A percentile compares a stretch with the other conserved stretches of the same genome.
Conservation (phyloP, 257 asterid genomes). For the Nicotiana undulata region DNA sequence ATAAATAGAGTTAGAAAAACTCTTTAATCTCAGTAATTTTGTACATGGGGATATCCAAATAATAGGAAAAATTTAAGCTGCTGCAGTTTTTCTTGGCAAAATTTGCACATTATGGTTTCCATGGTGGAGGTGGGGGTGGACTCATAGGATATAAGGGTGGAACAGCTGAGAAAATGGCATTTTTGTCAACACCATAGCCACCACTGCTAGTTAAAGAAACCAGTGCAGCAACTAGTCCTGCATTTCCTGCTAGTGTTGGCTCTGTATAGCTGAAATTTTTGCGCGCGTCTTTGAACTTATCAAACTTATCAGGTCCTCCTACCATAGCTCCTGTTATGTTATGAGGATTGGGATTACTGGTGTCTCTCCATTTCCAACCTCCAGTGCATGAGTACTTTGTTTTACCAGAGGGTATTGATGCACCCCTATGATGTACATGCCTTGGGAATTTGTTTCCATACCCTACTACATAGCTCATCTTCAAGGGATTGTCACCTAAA, state of each 20-base stretch:
- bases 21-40: not conserved
- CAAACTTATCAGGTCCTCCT: constrained; percentile 80
- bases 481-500: constrained; percentile 62
- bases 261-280: constrained; percentile 63
- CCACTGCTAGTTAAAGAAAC: constrained; percentile 62
- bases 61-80: not conserved
- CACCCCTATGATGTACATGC: constrained; percentile 86
- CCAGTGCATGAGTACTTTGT: constrained; percentile 63
- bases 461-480: constrained; percentile 86
- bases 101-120: constrained; percentile 41
- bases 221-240: constrained; percentile 82
- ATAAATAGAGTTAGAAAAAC: not conserved
- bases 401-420: constrained; percentile 55
- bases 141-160: constrained; percentile 53
- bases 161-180: constrained; percentile 59
- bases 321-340: constrained; percentile 78
- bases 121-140: constrained; percentile 90
- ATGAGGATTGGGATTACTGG: constrained; percentile 47
- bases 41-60: not conserved
- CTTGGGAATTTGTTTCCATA: constrained; percentile 53
- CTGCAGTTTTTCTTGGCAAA: not conserved
- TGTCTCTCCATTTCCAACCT: constrained; percentile 68
- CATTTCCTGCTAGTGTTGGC: constrained; percentile 86
- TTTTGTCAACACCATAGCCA: constrained; percentile 50
- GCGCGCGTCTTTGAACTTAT: constrained; percentile 55